These are phyloP conservation scores for Blastobotrys buckinghamii DNA, from an alignment of 1,139 yeast genomes.

Conservation along the genomic window DNA sequence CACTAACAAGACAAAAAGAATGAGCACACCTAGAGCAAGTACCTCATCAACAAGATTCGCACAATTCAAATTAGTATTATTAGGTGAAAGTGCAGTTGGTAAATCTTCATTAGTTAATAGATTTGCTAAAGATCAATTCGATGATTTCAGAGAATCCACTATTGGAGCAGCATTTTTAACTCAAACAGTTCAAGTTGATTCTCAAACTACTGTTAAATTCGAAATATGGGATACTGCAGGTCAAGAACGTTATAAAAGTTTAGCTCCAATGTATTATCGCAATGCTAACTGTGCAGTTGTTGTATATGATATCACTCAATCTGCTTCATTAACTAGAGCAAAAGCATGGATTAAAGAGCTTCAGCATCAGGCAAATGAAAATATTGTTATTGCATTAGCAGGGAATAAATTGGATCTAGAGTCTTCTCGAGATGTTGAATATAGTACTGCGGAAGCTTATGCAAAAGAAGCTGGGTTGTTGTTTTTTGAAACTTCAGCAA, in stretches of 20 bases:
- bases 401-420: slow-evolving; percentile 75
- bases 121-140: slow-evolving; percentile 91
- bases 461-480: slow-evolving; percentile 71
- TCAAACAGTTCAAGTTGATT: slow-evolving; percentile 68
- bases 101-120: slow-evolving; percentile 85
- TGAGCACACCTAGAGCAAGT: slow-evolving; percentile 31
- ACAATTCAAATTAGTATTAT: slow-evolving; percentile 78
- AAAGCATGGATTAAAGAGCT: slow-evolving; percentile 95
- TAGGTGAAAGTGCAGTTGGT: slow-evolving; percentile 95
- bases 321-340: slow-evolving; percentile 74
- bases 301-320: slow-evolving; percentile 65
- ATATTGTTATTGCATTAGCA: slow-evolving; percentile 78
- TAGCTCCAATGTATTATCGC: slow-evolving; percentile 89
- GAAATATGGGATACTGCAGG: slow-evolving; percentile 80
- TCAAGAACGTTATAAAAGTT: slow-evolving; percentile 80
- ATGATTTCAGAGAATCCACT: slow-evolving; percentile 89
- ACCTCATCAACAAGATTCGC: slow-evolving; percentile 40
- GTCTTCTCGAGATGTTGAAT: slow-evolving; percentile 46
- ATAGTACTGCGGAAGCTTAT: slow-evolving; percentile 48
- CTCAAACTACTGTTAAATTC: slow-evolving; percentile 44
- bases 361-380: slow-evolving; percentile 80
- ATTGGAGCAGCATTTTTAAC: slow-evolving; percentile 97
- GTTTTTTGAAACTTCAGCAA: slow-evolving; percentile 92
- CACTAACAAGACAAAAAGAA: neutral
- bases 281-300: slow-evolving; percentile 85